These are phyloP conservation scores for Leptosphaerulina australis DNA, from an alignment of 2,329 filamentous ascomycete genomes.

Conservation along the genomic window DNA sequence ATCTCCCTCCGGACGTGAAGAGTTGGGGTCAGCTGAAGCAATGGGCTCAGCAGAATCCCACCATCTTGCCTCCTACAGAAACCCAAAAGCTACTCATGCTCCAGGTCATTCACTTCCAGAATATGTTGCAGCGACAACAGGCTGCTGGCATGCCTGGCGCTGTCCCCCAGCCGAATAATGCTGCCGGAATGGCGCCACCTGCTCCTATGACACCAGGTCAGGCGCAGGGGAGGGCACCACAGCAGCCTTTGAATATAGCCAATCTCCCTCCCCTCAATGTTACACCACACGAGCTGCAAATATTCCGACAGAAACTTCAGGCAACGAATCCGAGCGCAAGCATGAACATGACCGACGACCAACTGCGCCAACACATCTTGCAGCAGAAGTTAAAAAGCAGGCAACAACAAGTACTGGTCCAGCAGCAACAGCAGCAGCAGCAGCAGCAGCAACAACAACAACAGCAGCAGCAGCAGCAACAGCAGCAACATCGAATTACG, in stretches of 20 bases:
- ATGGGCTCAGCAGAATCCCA: conserved; percentile 56
- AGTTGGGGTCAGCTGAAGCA: conserved; percentile 64
- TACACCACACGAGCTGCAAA: conserved; percentile 50
- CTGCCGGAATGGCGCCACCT: conserved; percentile 42
- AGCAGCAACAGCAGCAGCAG: conserved; percentile 30
- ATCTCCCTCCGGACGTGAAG: conserved; percentile 57
- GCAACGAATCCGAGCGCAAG: conserved; percentile 28
- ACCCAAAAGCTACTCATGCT: conserved; percentile 43
- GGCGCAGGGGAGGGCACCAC: conserved; percentile 34
- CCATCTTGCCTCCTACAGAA: conserved; percentile 33
- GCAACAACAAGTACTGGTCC: too few relatives aligned
- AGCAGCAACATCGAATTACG: conserved; percentile 32
- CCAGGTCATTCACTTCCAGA: conserved; percentile 53
- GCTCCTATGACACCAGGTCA: conserved; percentile 49
- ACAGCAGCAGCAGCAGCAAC: conserved; percentile 30
- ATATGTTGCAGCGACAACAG: conserved; percentile 40
- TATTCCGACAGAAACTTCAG: conserved; percentile 44
- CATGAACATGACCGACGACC: conserved; percentile 38
- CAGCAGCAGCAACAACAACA: conserved; percentile 15
- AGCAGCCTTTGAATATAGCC: conserved; percentile 38
- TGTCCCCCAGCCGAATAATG: conserved; percentile 29
- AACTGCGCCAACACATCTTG: conserved; percentile 36
- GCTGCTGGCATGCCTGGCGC: conserved; percentile 30
- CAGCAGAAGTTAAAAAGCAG: conserved; percentile 31
- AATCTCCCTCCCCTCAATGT: conserved; percentile 37